Conservation (phyloP, 2,329 filamentous ascomycete species). For the Curvularia lunata region DNA sequence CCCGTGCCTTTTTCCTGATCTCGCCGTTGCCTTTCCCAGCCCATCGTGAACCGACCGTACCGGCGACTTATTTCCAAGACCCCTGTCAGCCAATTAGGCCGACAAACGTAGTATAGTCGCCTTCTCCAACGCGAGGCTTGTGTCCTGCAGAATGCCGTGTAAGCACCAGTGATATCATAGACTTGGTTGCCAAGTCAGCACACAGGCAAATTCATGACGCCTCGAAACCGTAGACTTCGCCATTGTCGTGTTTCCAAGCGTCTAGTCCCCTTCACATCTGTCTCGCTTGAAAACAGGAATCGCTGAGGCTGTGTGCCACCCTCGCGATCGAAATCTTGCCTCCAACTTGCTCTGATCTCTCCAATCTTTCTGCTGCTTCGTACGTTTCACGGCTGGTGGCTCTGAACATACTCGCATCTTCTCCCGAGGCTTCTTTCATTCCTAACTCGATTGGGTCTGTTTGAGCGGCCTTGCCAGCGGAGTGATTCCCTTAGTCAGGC, state of each 20-base stretch:
- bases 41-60: slow-evolving; percentile 13
- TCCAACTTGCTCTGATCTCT: not conserved
- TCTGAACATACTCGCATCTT: not conserved
- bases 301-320: slow-evolving; percentile 21
- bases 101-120: slow-evolving; percentile 21
- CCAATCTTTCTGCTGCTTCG: not conserved
- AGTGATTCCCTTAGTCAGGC: not conserved
- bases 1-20: slow-evolving; percentile 7
- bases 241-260: slow-evolving; percentile 23
- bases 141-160: slow-evolving; percentile 14
- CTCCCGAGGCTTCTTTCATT: not conserved
- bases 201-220: slow-evolving; percentile 30
- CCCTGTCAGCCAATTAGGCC: slow-evolving; percentile 24
- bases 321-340: not conserved
- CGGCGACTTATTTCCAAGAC: slow-evolving; percentile 13
- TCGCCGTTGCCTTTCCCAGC: slow-evolving; percentile 24
- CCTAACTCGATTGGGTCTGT: not conserved
- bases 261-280: slow-evolving; percentile 22
- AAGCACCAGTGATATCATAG: slow-evolving; percentile 24
- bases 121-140: slow-evolving; percentile 18
- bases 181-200: slow-evolving; percentile 25
- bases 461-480: not conserved
- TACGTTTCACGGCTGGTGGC: not conserved
- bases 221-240: slow-evolving; percentile 16
- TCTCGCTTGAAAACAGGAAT: slow-evolving; percentile 16